Base-by-base conservation (phyloP, 1,284 basidiomycete species). In the Apiotrichum gracile region DNA sequence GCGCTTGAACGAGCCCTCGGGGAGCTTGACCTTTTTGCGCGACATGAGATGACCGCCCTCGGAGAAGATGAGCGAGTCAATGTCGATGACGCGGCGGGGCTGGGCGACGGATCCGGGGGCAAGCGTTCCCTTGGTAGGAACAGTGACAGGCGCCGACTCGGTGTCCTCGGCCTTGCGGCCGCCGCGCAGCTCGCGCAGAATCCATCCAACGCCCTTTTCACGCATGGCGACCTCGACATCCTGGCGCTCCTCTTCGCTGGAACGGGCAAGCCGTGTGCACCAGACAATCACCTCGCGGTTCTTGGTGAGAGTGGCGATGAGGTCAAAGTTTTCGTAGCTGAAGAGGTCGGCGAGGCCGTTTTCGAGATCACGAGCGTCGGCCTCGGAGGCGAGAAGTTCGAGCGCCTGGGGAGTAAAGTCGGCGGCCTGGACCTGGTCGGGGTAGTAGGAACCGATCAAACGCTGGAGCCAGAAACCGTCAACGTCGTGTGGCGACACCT, bases 381-480 rank as follows among this genome's bases (percentile, higher is more conserved):
- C 88, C 66, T 96, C 91, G 9, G 92, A 93, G 22, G 85, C 85
- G 42, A 99, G 86, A 67, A 94, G 85, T 50, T 85, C 83, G 53
- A 98, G 84, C 0, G 94, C 91, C 13, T 85, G 79, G 1, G 86
- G 78, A 0, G 96, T 89, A 70, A 98, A 94, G 73, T 92, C 88
- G 56, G 91, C 86, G 1, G 92, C 88, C 29, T 93, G 94, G 63
- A 94, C 87, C 1, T 92, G 91, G 71, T 98, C 96, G 4, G 91
- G 82, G 69, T 97, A 97, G 33, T 91, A 82, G 67, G 88, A 84
- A 1, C 88, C 85, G 55, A 98, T 85, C 56, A 94, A 87, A 5
- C 94, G 85, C 70, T 98, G 96, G 0, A 98, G 88, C 92, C 93
- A 99, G 82, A 97, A 98, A 31, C 85, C 93, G 72, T 99, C 94